phyloP scores from a whole-genome alignment of 2,329 filamentous ascomycete genomes.

The Beauveria medogensis region DNA sequence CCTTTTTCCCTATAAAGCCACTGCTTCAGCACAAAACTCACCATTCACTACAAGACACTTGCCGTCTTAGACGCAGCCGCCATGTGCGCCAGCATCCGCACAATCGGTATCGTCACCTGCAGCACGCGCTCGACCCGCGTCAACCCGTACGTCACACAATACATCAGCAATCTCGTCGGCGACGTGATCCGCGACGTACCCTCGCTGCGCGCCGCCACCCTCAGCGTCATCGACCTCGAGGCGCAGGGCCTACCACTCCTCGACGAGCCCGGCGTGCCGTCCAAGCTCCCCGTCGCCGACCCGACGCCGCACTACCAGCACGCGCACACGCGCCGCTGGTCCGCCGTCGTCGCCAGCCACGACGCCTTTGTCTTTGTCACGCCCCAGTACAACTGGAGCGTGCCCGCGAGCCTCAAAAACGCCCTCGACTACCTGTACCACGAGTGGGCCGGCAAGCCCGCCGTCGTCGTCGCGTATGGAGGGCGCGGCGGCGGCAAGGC shows the following conservation, averaged over 20 bases:
- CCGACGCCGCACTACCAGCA: conserved; percentile 26
- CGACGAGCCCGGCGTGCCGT: conserved; percentile 33
- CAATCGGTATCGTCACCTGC: conserved; percentile 29
- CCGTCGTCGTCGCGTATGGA: conserved; percentile 47
- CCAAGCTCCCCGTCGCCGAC: conserved; percentile 25
- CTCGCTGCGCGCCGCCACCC: conserved; percentile 10
- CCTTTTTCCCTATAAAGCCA: too few species aligned
- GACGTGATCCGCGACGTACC: not conserved
- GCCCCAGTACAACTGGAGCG: conserved; percentile 50
- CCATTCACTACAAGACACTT: not conserved
- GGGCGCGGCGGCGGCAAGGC: conserved; percentile 29
- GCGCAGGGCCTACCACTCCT: conserved; percentile 36
- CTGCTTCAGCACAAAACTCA: not conserved
- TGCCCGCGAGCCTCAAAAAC: conserved; percentile 49
- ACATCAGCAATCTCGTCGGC: conserved; percentile 22
- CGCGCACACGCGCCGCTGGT: conserved; percentile 38
- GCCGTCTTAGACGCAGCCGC: not conserved
- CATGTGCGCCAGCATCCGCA: conserved; percentile 9
- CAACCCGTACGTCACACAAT: conserved; percentile 25
- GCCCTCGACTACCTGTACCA: conserved; percentile 53
- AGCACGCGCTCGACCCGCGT: conserved; percentile 27
- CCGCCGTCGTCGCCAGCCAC: conserved; percentile 32
- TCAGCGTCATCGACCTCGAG: conserved; percentile 28
- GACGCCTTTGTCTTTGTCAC: conserved; percentile 42
- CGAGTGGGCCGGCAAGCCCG: conserved; percentile 50